A percentile compares a stretch with the other conserved stretches of the same genome.
Conservation (phyloP, 768 basidiomycete genomes). For the Mycena crocata region DNA sequence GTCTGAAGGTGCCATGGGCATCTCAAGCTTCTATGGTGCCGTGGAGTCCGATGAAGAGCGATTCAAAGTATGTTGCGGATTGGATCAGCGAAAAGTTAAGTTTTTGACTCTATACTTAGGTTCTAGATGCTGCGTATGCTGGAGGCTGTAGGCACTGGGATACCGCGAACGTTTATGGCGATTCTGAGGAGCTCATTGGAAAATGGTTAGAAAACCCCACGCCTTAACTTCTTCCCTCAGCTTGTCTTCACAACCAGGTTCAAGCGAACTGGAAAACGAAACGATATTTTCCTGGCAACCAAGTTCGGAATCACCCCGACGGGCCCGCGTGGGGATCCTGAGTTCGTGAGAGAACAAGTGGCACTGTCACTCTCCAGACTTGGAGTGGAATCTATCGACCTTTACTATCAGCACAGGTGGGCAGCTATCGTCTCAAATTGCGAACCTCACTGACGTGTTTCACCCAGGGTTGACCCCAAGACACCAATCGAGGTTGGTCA, state of each 20-base stretch:
- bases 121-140: slow-evolving; percentile 21
- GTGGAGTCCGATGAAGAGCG: slow-evolving; percentile 60
- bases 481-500: slow-evolving; percentile 42
- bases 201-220: slow-evolving; percentile 17
- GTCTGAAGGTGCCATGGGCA: slow-evolving; percentile 64
- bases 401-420: slow-evolving; percentile 51
- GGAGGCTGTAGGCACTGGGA: slow-evolving; percentile 13
- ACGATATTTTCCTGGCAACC: slow-evolving; percentile 65
- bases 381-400: slow-evolving; percentile 46
- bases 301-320: slow-evolving; percentile 56
- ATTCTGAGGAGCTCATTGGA: slow-evolving; percentile 26
- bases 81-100: background rate
- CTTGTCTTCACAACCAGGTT: slow-evolving; percentile 55
- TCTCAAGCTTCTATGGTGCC: slow-evolving; percentile 55
- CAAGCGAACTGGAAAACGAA: slow-evolving; percentile 56
- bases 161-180: slow-evolving; percentile 19
- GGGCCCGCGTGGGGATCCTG: slow-evolving; percentile 46
- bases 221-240: background rate
- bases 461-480: slow-evolving; percentile 34
- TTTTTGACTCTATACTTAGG: background rate
- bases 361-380: slow-evolving; percentile 48
- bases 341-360: slow-evolving; percentile 49
- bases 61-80: slow-evolving; percentile 52
- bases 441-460: background rate
- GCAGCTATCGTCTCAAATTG: background rate